A percentile compares a stretch with the other conserved stretches of the same genome.
These are phyloP conservation scores for Naumovozyma baii DNA, from an alignment of 805 yeast species.

Conservation along the genomic window DNA sequence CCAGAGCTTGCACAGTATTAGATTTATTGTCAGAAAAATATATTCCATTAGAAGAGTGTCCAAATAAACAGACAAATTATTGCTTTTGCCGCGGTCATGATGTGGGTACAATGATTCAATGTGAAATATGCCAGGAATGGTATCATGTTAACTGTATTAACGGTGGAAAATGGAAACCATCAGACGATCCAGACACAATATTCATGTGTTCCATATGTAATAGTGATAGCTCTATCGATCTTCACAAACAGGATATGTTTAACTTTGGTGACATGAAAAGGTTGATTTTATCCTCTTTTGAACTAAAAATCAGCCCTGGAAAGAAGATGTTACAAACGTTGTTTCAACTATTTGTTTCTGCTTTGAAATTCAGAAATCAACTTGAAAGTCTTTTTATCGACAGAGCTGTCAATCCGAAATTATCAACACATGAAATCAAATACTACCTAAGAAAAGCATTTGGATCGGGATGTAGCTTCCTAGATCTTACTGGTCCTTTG, in stretches of 20 bases:
- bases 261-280: conserved; percentile 14
- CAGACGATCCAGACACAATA: conserved; percentile 28
- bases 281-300: conserved; percentile 12
- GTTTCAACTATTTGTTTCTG: conserved; percentile 8
- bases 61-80: conserved; percentile 24
- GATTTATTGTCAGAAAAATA: conserved; percentile 17
- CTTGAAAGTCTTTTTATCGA: conserved; percentile 8
- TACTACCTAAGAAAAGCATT: conserved; percentile 40
- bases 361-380: conserved; percentile 10
- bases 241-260: neutral
- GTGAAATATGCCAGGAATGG: conserved; percentile 66
- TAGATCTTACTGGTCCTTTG: conserved; percentile 6
- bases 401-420: conserved; percentile 15
- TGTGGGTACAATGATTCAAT: conserved; percentile 55
- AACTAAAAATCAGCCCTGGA: conserved; percentile 16
- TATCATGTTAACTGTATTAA: conserved; percentile 54
- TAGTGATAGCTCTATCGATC: conserved; percentile 7
- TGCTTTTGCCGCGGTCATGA: conserved; percentile 59
- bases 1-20: conserved; percentile 13
- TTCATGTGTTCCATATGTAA: conserved; percentile 52
- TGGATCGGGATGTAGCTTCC: conserved; percentile 30
- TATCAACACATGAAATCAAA: conserved; percentile 27
- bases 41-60: conserved; percentile 6
- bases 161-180: conserved; percentile 27
- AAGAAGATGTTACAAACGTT: conserved; percentile 7